Evolutionary conservation across 495 filamentous ascomycete genomes (phyloP).

Genomic region (Penicillium simplicissimum): DNA sequence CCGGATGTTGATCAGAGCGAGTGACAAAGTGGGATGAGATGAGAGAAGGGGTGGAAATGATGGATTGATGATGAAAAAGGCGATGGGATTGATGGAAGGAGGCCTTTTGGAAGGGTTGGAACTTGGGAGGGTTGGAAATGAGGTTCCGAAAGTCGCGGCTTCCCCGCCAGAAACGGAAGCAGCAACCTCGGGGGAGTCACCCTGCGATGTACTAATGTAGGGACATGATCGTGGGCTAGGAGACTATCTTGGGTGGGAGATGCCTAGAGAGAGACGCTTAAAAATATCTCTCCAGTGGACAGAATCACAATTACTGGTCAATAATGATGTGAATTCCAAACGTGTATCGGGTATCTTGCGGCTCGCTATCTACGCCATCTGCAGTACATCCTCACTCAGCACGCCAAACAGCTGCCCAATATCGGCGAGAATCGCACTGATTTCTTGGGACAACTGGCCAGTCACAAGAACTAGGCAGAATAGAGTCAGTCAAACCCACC

Average conservation of each 20-base stretch:
- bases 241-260: background rate
- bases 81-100: background rate
- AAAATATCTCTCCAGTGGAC: background rate
- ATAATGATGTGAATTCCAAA: background rate
- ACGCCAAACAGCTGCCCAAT: slow-evolving; percentile 66
- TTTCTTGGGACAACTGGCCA: slow-evolving; percentile 52
- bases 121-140: slow-evolving; percentile 23
- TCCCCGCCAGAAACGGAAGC: slow-evolving; percentile 38
- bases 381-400: slow-evolving; percentile 69
- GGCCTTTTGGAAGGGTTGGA: slow-evolving; percentile 4
- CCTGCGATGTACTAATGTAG: background rate
- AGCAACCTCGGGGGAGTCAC: slow-evolving; percentile 5
- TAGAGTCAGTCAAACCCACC: background rate
- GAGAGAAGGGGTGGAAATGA: slow-evolving; percentile 19
- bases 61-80: slow-evolving; percentile 33
- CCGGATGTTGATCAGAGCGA: slow-evolving; percentile 6
- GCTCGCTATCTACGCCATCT: slow-evolving; percentile 46
- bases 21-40: slow-evolving; percentile 29
- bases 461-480: slow-evolving; percentile 47
- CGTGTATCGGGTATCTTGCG: background rate
- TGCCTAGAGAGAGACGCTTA: background rate
- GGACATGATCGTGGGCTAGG: background rate
- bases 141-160: slow-evolving; percentile 24
- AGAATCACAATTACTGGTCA: background rate
- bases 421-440: slow-evolving; percentile 51